Conservation (phyloP, 108 stramenopile species). For the Epithemia pelagica region DNA sequence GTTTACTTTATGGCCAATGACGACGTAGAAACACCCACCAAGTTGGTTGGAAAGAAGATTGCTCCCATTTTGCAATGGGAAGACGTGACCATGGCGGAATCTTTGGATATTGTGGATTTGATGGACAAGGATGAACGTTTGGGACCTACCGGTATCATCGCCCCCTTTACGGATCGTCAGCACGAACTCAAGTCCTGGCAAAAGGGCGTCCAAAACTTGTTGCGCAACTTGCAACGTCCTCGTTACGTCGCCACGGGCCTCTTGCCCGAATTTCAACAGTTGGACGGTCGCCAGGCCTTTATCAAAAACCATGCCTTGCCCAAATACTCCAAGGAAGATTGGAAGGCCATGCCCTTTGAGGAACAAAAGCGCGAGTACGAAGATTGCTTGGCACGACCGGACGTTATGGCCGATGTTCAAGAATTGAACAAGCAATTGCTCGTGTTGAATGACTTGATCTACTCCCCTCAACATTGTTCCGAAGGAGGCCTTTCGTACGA, state of each 20-base stretch:
- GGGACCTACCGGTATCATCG: slow-evolving; percentile 63
- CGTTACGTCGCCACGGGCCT: slow-evolving; percentile 91
- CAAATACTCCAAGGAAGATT: slow-evolving; percentile 83
- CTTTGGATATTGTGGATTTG: slow-evolving; percentile 87
- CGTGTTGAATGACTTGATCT: slow-evolving; percentile 80
- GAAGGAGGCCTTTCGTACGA: slow-evolving; percentile 82
- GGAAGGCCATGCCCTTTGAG: slow-evolving; percentile 80
- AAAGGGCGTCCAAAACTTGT: slow-evolving; percentile 68
- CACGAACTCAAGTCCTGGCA: slow-evolving; percentile 94
- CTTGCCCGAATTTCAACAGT: slow-evolving; percentile 88
- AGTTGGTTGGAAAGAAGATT: slow-evolving; percentile 92
- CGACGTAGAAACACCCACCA: slow-evolving; percentile 84
- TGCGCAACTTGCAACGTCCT: slow-evolving; percentile 85
- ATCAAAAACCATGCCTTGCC: slow-evolving; percentile 86
- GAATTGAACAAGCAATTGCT: slow-evolving; percentile 81
- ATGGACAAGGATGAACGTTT: slow-evolving; percentile 86
- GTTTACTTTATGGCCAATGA: slow-evolving; percentile 89
- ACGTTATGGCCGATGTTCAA: slow-evolving; percentile 27
- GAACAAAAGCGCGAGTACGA: slow-evolving; percentile 68
- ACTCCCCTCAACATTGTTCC: slow-evolving; percentile 70
- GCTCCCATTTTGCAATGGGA: slow-evolving; percentile 92
- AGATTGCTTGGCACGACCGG: slow-evolving; percentile 59
- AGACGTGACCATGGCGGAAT: slow-evolving; percentile 85
- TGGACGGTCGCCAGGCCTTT: slow-evolving; percentile 86
- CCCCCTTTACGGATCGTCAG: slow-evolving; percentile 68